phyloP scores from a whole-genome alignment of 441 rosid genomes.

The Euphorbia schlechtendalii region DNA sequence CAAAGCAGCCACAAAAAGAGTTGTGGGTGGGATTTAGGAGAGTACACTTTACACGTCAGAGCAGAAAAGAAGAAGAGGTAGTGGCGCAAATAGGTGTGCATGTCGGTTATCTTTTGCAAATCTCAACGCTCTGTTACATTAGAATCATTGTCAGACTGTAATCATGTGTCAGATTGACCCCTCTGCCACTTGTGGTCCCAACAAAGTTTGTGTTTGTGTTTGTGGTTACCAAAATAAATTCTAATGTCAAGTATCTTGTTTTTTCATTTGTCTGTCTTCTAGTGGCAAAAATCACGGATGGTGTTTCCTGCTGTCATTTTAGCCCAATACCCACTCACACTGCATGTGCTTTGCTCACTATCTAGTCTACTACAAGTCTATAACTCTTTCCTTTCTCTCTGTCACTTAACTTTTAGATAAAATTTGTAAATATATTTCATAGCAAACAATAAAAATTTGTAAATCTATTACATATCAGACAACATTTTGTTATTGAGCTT shows the following conservation, averaged over 20 bases:
- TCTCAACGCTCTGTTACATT: constrained; percentile 28
- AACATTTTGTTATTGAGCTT: too few relatives aligned
- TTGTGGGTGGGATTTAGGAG: constrained; percentile 15
- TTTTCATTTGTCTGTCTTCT: not conserved
- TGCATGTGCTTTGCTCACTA: too few relatives aligned
- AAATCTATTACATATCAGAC: too few relatives aligned
- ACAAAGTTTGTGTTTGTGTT: not conserved
- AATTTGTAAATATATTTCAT: too few relatives aligned
- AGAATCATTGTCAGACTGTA: constrained; percentile 23
- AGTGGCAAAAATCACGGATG: constrained; percentile 25
- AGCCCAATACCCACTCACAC: constrained; percentile 7
- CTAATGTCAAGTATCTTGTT: not conserved
- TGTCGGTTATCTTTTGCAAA: constrained; percentile 37
- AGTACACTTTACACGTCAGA: constrained; percentile 29
- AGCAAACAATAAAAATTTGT: too few relatives aligned
- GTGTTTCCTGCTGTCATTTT: constrained; percentile 21
- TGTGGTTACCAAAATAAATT: constrained; percentile 19
- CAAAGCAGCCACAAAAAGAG: constrained; percentile 15
- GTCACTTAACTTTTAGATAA: too few relatives aligned
- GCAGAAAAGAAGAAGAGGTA: not conserved
- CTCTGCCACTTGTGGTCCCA: constrained; percentile 5
- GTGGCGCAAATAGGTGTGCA: constrained; percentile 16
- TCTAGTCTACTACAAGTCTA: too few relatives aligned
- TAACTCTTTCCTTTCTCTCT: too few relatives aligned
- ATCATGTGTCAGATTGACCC: constrained; percentile 23